Base-by-base conservation (phyloP, 805 yeast genomes). In the Starmerella powellii region DNA sequence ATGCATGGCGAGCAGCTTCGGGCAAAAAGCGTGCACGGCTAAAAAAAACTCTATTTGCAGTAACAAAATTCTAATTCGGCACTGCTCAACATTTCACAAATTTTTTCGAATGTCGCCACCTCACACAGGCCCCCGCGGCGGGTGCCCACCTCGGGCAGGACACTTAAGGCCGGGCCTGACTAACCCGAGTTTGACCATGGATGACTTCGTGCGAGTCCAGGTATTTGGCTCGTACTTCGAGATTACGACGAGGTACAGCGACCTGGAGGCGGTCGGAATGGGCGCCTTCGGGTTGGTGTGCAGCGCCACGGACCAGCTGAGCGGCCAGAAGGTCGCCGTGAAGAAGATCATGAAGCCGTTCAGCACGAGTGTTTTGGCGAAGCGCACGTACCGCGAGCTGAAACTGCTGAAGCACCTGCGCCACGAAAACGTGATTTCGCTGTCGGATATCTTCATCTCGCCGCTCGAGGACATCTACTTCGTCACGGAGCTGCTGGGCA, bases 261-360 rank as follows among this genome's bases (percentile, higher is more conserved):
- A 88, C 58, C 71, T 91, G 48, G 88, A 86, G 57, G 98, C 99
- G 2, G 95, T 91, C 38, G 99, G 99, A 0, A 91, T 91, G 99
- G 99, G 99, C 20, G 98, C 98, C 6, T 91, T 91, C 60, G 99
- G 99, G 4, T 71, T 91, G 16, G 99, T 91, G 31, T 91, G 98
- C 60, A 85, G 95, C 8, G 99, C 98, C 1, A 75, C 79, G 43
- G 98, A 91, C 63, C 83, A 79, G 53, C 72, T 87, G 47, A 86
- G 95, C 0, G 78, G 76, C 41, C 95, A 87, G 62, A 84, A 80
- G 52, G 98, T 91, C 29, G 99, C 99, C 37, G 91, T 91, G 47
- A 91, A 91, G 62, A 91, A 91, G 67, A 88, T 91, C 54, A 84
- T 88, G 95, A 88, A 86, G 61, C 98, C 99, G 0, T 91, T 91